Conservation (phyloP, 2,329 filamentous ascomycete species). For the Trichophyton mentagrophytes region DNA sequence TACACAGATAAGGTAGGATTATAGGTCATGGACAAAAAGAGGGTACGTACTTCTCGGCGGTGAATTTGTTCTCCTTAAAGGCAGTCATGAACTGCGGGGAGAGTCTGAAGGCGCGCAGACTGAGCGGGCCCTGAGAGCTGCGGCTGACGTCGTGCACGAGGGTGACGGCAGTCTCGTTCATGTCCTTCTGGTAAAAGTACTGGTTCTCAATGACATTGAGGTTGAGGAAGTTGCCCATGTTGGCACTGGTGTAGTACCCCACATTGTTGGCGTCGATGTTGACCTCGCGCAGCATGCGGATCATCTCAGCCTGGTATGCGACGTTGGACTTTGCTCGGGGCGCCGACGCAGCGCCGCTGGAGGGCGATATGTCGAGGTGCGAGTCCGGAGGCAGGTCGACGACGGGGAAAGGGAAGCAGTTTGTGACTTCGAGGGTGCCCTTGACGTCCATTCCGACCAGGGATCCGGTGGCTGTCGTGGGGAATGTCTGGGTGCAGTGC, state of each 20-base stretch:
- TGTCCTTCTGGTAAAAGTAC: constrained; percentile 86
- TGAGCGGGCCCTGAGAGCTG: constrained; percentile 82
- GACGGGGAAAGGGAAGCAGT: constrained; percentile 85
- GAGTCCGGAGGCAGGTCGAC: constrained; percentile 58
- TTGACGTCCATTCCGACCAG: constrained; percentile 87
- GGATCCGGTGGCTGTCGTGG: constrained; percentile 76
- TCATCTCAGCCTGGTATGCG: constrained; percentile 89
- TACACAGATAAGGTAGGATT: too few species aligned
- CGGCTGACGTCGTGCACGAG: constrained; percentile 92
- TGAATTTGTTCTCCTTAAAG: constrained; percentile 96
- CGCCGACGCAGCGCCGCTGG: constrained; percentile 68
- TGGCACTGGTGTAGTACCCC: constrained; percentile 96
- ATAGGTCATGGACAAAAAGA: background rate
- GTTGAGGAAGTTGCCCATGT: constrained; percentile 98
- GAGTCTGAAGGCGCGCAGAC: constrained; percentile 80
- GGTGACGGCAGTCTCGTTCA: constrained; percentile 73
- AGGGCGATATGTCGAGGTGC: constrained; percentile 57
- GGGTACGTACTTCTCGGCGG: constrained; percentile 66
- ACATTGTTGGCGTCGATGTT: constrained; percentile 97
- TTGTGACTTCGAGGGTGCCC: constrained; percentile 75
- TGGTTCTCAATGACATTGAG: constrained; percentile 94
- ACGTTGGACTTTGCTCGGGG: constrained; percentile 85
- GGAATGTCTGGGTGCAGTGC: constrained; percentile 79
- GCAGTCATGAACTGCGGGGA: constrained; percentile 78
- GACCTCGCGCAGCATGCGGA: constrained; percentile 88